Percentiles rank a stretch among this genome's conserved stretches.
Conservation (phyloP, 768 basidiomycete genomes). For the Pleurotus citrinopileatus region DNA sequence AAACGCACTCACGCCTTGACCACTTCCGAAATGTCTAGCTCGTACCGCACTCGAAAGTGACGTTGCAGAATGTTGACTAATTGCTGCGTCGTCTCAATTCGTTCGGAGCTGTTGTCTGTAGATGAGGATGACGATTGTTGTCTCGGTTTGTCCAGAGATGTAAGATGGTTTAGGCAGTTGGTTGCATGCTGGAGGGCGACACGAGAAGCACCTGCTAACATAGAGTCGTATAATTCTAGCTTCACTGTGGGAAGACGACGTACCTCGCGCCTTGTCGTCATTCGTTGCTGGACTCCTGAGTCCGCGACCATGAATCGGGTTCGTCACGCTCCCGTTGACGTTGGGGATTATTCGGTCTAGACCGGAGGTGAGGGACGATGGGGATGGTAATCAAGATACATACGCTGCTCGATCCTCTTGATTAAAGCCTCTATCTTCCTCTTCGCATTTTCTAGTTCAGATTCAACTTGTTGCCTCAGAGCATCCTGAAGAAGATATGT, state of each 20-base stretch:
- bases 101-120: slow-evolving; percentile 38
- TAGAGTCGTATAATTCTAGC: neutral
- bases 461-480: slow-evolving; percentile 71
- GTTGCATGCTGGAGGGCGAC: slow-evolving; percentile 67
- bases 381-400: slow-evolving; percentile 17
- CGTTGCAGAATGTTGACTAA: slow-evolving; percentile 66
- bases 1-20: slow-evolving; percentile 61
- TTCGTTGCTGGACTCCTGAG: neutral
- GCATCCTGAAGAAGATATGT: slow-evolving; percentile 40
- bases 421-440: slow-evolving; percentile 68
- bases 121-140: slow-evolving; percentile 27
- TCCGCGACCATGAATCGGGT: neutral
- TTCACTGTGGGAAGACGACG: slow-evolving; percentile 10
- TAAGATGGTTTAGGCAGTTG: slow-evolving; percentile 54
- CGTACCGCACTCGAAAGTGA: slow-evolving; percentile 73
- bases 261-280: slow-evolving; percentile 31
- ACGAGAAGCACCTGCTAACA: slow-evolving; percentile 64
- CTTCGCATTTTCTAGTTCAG: slow-evolving; percentile 74
- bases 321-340: slow-evolving; percentile 11
- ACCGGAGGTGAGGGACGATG: neutral
- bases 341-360: slow-evolving; percentile 29
- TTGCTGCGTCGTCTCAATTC: slow-evolving; percentile 62
- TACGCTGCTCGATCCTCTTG: slow-evolving; percentile 54
- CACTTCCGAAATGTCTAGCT: slow-evolving; percentile 66
- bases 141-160: slow-evolving; percentile 39